phyloP scores from a whole-genome alignment of 2,329 filamentous ascomycete genomes.

The Cladophialophora chaetospira region DNA sequence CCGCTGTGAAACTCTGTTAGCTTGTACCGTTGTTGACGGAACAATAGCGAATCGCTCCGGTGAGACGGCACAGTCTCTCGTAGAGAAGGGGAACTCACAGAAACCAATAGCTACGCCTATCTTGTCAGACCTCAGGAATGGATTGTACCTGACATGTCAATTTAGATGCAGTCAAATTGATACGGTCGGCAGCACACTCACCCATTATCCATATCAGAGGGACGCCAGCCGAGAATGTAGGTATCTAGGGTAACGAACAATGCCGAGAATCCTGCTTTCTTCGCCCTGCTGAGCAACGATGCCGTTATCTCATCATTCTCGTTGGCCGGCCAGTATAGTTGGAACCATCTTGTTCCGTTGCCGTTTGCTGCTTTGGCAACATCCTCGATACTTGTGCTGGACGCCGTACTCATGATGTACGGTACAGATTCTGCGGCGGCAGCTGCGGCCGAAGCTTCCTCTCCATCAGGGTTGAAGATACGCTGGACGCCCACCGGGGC shows the following conservation, averaged over 20 bases:
- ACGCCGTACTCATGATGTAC: slow-evolving; percentile 68
- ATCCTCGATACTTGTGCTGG: slow-evolving; percentile 66
- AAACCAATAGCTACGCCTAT: slow-evolving; percentile 61
- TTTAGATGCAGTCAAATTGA: slow-evolving; percentile 43
- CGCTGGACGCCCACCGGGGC: slow-evolving; percentile 71
- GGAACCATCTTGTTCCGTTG: slow-evolving; percentile 64
- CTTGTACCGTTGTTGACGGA: too few species aligned
- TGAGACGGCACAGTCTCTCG: too few species aligned
- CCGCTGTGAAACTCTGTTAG: too few species aligned
- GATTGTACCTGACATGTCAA: slow-evolving; percentile 64
- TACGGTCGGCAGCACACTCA: slow-evolving; percentile 55
- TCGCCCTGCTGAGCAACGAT: slow-evolving; percentile 64
- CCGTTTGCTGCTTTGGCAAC: slow-evolving; percentile 62
- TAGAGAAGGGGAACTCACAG: too few species aligned
- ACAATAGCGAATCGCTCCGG: too few species aligned
- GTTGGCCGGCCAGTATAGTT: slow-evolving; percentile 72
- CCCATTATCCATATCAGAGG: slow-evolving; percentile 65
- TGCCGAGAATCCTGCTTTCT: slow-evolving; percentile 62
- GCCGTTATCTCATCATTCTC: slow-evolving; percentile 61
- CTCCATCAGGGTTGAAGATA: slow-evolving; percentile 67
- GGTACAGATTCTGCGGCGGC: slow-evolving; percentile 64
- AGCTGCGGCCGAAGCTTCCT: slow-evolving; percentile 64
- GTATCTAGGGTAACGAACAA: slow-evolving; percentile 75
- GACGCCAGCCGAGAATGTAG: slow-evolving; percentile 68
- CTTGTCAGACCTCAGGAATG: slow-evolving; percentile 57